Base-by-base conservation (phyloP, 2,329 filamentous ascomycete genomes). In the Biscogniauxia marginata region DNA sequence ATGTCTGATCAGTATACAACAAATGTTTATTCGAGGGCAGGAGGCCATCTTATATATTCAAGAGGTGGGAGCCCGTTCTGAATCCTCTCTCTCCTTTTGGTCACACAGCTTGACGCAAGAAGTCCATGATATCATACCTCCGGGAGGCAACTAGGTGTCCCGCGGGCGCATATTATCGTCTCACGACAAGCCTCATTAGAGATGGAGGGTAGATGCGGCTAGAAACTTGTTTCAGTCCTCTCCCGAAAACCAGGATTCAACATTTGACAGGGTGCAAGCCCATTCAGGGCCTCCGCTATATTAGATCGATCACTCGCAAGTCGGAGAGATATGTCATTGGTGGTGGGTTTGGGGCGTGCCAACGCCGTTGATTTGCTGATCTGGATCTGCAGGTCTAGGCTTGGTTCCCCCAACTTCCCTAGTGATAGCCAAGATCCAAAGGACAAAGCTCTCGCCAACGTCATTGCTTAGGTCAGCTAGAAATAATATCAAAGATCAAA, bases 161-260 rank as follows among this genome's bases (percentile, higher is more conserved):
- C 57, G 49, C 51, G 56, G 54, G 53, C 50, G 18, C 57, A 43
- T 51, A 58, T 53, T 49, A n/a, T 39, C 43, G n/a, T 22, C 43
- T 21, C 59, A 60, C 64, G 63, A 62, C 61, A 58, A 58, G 56
- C 59, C 53, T 58, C 56, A 58, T 23, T 22, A 34, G 52, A 46
- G 49, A 54, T 30, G 30, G 43, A 39, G 47, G 48, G 50, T 60
- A 50, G 58, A 53, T 68, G 65, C 65, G 64, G 66, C 62, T 66
- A 65, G 59, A 69, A 69, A 66, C 66, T 61, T 66, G 66, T 64
- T 67, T 65, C 49, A 51, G 44, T 24, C 24, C 52, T 30, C 46
- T 57, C 49, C 49, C 53, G 25, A 50, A 16, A 25, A 39, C 54
- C 24, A 43, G 53, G 53, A 51, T 53, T 45, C 54, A 50, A 23